Conservation (phyloP, 768 basidiomycete genomes). For the Hericium alpestre region DNA sequence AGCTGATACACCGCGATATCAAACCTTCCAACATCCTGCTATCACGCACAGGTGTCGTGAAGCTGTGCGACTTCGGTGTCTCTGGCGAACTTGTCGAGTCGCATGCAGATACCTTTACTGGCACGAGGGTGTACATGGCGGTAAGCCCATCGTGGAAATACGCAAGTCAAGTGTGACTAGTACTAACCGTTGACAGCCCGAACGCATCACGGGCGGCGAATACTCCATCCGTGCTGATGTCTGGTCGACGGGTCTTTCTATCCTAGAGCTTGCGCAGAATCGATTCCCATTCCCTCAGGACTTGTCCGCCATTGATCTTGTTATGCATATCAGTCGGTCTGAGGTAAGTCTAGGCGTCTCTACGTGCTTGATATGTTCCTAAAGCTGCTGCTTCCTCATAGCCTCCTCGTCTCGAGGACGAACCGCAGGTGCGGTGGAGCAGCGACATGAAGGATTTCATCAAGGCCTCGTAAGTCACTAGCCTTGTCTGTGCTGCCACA, state of each 20-base stretch:
- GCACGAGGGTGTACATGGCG: conserved; percentile 93
- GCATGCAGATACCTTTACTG: conserved; percentile 83
- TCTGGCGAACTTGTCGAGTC: conserved; percentile 85
- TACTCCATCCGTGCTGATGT: conserved; percentile 93
- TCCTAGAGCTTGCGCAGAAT: conserved; percentile 82
- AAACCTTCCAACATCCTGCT: conserved; percentile 83
- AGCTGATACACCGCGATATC: conserved; percentile 86
- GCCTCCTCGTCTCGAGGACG: conserved; percentile 67
- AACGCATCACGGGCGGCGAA: conserved; percentile 76
- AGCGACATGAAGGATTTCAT: conserved; percentile 81
- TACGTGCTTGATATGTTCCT: conserved; percentile 4
- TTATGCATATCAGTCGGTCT: conserved; percentile 70
- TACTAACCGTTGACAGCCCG: conserved; percentile 45
- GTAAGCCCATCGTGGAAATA: conserved; percentile 37
- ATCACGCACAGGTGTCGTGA: conserved; percentile 75
- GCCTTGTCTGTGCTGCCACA: not conserved
- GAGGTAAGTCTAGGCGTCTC: conserved; percentile 34
- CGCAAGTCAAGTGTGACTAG: not conserved
- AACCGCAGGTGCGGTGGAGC: conserved; percentile 46
- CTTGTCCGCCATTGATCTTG: conserved; percentile 74
- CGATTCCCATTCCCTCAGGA: conserved; percentile 85
- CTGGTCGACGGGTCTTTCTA: conserved; percentile 87
- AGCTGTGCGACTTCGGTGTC: conserved; percentile 87
- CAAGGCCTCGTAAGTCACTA: conserved; percentile 50
- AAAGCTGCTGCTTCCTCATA: conserved; percentile 17